Evolutionary conservation across 345 rosid species (phyloP).

Genomic region (Trapa incisa): DNA sequence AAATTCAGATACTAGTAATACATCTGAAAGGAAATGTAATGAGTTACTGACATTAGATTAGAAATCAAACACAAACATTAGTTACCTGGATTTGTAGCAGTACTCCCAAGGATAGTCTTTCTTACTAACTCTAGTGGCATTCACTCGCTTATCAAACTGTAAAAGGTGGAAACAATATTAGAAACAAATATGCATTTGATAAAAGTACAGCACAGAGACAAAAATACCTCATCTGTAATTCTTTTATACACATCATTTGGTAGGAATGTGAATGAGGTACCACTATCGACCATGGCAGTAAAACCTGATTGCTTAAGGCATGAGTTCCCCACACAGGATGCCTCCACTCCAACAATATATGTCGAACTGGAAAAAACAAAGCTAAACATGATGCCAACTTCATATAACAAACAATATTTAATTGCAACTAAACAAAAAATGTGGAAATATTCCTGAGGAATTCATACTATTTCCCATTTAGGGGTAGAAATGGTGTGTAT

Average conservation of each 20-base stretch:
- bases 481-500: slow-evolving; percentile 52
- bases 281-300: slow-evolving; percentile 60
- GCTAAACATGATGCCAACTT: slow-evolving; percentile 7
- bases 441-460: slow-evolving; percentile 1
- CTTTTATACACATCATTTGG: slow-evolving; percentile 39
- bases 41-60: neutral
- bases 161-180: slow-evolving; percentile 8
- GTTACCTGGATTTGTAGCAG: slow-evolving; percentile 73
- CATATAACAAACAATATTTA: neutral
- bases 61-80: slow-evolving; percentile 9
- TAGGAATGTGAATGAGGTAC: slow-evolving; percentile 77
- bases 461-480: slow-evolving; percentile 49
- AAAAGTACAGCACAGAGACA: neutral
- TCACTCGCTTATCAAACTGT: slow-evolving; percentile 54
- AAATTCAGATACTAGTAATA: neutral
- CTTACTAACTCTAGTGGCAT: slow-evolving; percentile 33
- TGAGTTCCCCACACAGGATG: slow-evolving; percentile 52
- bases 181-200: neutral
- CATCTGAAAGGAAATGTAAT: neutral
- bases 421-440: neutral
- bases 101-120: slow-evolving; percentile 51
- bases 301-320: slow-evolving; percentile 53
- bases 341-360: slow-evolving; percentile 67
- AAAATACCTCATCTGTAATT: slow-evolving; percentile 47
- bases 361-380: slow-evolving; percentile 27